Evolutionary conservation across 2,329 filamentous ascomycete species (phyloP), one percentile per base, ranked within the genome.

Genomic region (Exophiala oligosperma): DNA sequence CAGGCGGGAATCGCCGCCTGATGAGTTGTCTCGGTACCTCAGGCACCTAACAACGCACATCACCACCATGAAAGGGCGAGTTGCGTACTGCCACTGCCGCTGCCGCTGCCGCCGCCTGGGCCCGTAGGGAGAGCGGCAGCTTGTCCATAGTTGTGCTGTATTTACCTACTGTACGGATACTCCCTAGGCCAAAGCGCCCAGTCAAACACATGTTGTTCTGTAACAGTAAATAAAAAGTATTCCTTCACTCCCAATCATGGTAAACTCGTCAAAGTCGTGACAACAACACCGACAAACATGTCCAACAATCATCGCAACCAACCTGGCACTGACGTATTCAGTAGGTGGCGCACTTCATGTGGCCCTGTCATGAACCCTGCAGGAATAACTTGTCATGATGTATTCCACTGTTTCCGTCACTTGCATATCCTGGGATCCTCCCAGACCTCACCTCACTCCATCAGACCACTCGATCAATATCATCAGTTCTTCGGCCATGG

Each of bases 401-500:
- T 21, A 41, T 17, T 41, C 4, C 38, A 41, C 21, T 41, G 38
- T 41, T 41, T 41, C 38, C 38, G 38, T 41, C 38, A 17, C 38
- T 23, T 41, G 38, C 14, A 41, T 41, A 9, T 21, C 2, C 38
- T 41, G 38, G 17, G 21, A 41, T 17, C n/a, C 38, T 17, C 38
- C 29, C 29, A 35, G 11, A 41, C 2, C 38, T 41, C 38, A 41
- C 38, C 38, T 41, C 38, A 41, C n/a, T 41, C 21, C 21, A 55
- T 55, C 35, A 56, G 23, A 32, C 53, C 32, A 44, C 53, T 21
- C 43, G 24, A 41, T 28, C 37, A 38, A 6, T 43, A n/a, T 26
- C 23, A 12, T 38, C 52, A 23, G n/a, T 49, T 21, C 52, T 49
- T 49, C 52, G 52, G 52, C 52, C 46, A 49, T 21, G 21, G 41